Percentiles rank a stretch among this genome's conserved stretches.
phyloP scores from a whole-genome alignment of 2,329 filamentous ascomycete species.

The Fusarium equiseti region DNA sequence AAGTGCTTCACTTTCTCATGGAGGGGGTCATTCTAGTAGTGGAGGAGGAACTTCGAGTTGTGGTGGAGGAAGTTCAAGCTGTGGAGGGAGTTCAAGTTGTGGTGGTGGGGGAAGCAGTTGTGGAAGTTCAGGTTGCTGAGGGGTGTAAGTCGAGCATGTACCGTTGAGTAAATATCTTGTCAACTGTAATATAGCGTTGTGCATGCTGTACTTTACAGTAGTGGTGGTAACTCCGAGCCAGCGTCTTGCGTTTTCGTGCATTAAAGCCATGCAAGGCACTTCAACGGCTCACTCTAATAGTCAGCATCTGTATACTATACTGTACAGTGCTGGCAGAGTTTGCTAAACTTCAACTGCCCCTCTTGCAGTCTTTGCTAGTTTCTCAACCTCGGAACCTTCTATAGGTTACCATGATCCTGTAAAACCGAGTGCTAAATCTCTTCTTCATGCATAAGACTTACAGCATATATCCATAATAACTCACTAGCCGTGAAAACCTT shows the following conservation, averaged over 20 bases:
- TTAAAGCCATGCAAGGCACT: neutral
- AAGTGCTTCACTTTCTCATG: constrained; percentile 12
- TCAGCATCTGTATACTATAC: neutral
- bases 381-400: neutral
- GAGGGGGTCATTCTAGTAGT: constrained; percentile 32
- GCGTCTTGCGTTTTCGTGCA: neutral
- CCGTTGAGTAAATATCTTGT: neutral
- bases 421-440: neutral
- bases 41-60: constrained; percentile 23
- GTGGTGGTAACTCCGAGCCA: neutral
- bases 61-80: constrained; percentile 10
- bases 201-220: neutral
- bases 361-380: constrained; percentile 8
- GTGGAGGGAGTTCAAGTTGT: constrained; percentile 6
- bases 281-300: neutral
- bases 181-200: neutral
- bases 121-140: constrained; percentile 1
- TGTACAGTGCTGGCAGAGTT: neutral
- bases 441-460: neutral
- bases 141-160: neutral
- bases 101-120: neutral
- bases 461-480: neutral
- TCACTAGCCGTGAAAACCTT: constrained; percentile 3
- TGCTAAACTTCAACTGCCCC: neutral
- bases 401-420: neutral